Conservation (phyloP, 768 basidiomycete species). For the Lentinula lateritia region DNA sequence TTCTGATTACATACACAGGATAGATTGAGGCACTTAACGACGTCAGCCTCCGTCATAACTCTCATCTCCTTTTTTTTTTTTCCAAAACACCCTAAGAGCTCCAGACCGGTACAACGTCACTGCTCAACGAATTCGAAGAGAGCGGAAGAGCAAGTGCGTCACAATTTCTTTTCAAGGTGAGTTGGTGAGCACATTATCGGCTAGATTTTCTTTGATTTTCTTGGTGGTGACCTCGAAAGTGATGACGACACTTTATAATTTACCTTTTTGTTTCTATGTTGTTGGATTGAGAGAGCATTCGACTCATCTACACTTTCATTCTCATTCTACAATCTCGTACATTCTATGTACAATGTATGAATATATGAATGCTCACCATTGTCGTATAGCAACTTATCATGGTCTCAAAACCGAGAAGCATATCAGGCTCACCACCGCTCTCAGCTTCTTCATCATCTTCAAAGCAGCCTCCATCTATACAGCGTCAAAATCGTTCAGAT, state of each 20-base stretch:
- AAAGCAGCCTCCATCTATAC: slow-evolving; percentile 7
- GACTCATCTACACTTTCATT: too few species aligned
- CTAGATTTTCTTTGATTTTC: neutral
- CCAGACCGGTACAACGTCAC: neutral
- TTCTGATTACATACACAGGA: neutral
- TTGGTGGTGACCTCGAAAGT: neutral
- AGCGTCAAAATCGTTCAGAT: slow-evolving; percentile 52
- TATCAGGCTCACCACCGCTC: neutral
- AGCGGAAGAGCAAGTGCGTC: neutral
- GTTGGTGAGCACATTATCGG: neutral
- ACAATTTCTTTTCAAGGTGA: neutral
- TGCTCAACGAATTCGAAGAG: neutral
- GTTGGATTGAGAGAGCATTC: too few species aligned
- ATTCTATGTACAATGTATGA: neutral
- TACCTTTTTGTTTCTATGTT: neutral
- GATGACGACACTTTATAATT: neutral
- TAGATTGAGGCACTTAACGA: neutral
- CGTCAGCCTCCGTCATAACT: neutral
- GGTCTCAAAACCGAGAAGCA: neutral
- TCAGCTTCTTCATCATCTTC: neutral
- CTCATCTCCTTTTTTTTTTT: neutral
- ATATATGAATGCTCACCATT: neutral
- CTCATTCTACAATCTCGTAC: neutral
- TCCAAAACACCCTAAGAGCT: neutral
- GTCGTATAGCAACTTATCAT: neutral